Percentiles rank a stretch among this genome's conserved stretches.
phyloP scores from a whole-genome alignment of 2,329 filamentous ascomycete genomes.

The Rhexocercosporidium sp. region DNA sequence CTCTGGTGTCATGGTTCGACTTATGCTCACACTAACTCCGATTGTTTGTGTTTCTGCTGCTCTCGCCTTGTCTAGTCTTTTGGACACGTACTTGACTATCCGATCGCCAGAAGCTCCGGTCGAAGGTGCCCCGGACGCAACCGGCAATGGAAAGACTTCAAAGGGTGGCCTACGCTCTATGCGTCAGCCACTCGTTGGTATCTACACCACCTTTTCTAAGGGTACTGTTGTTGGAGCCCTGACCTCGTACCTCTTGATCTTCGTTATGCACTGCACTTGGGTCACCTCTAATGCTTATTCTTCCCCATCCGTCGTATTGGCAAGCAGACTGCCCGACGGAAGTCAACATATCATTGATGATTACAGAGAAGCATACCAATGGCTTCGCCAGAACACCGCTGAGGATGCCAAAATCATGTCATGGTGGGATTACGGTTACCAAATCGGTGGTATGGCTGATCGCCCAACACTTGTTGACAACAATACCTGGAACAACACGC shows the following conservation, averaged over 20 bases:
- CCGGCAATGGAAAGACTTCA: constrained; percentile 48
- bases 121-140: constrained; percentile 48
- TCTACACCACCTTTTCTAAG: constrained; percentile 84
- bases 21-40: constrained; percentile 97
- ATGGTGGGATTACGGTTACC: constrained; percentile 99
- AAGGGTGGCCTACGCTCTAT: constrained; percentile 68
- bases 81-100: constrained; percentile 81
- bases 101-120: constrained; percentile 63
- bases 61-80: constrained; percentile 82
- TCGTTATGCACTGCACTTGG: constrained; percentile 98
- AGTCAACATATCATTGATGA: constrained; percentile 99
- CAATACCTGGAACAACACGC: constrained; percentile 99
- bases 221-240: constrained; percentile 73
- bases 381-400: constrained; percentile 96
- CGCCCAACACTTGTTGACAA: constrained; percentile 97
- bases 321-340: constrained; percentile 89
- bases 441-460: constrained; percentile 99
- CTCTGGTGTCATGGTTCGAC: constrained; percentile 97
- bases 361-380: constrained; percentile 99
- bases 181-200: constrained; percentile 76
- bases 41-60: constrained; percentile 95
- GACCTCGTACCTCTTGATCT: constrained; percentile 83
- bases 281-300: constrained; percentile 99
- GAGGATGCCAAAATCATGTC: constrained; percentile 98
- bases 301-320: constrained; percentile 94